phyloP scores from a whole-genome alignment of 495 filamentous ascomycete genomes.

The Lepidopterella palustris region DNA sequence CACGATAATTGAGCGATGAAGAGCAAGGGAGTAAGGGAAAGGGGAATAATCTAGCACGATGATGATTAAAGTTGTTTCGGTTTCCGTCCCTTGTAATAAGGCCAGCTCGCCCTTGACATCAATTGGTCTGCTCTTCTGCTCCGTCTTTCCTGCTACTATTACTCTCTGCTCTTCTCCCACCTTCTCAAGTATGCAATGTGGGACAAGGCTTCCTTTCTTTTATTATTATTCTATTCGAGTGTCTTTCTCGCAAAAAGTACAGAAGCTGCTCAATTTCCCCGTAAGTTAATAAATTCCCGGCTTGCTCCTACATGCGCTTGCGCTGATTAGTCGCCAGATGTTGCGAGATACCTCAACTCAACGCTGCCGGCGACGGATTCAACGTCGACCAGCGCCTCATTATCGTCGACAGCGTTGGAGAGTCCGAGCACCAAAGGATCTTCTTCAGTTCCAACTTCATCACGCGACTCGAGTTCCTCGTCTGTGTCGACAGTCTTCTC shows the following conservation, averaged over 20 bases:
- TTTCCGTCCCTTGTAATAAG: conserved; percentile 15
- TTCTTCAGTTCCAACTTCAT: background rate
- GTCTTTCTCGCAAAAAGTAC: conserved; percentile 1
- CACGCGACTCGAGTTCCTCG: background rate
- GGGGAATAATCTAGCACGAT: no score
- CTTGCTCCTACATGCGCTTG: background rate
- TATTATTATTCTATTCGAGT: conserved; percentile 18
- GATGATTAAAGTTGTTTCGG: conserved; percentile 1
- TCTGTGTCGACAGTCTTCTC: background rate
- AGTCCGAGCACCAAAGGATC: background rate
- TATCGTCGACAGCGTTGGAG: background rate
- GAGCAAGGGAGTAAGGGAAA: no score
- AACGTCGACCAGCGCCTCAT: background rate
- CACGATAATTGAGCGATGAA: no score
- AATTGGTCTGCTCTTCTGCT: conserved; percentile 10
- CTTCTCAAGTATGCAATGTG: conserved; percentile 29
- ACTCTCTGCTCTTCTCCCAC: conserved; percentile 10
- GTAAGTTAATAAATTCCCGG: background rate
- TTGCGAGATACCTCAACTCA: background rate
- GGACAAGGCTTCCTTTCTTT: conserved; percentile 19
- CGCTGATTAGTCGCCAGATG: background rate
- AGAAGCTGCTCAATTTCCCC: background rate
- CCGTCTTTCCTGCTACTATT: conserved; percentile 3
- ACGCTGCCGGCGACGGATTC: background rate
- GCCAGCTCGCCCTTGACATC: conserved; percentile 8